Evolutionary conservation across 495 filamentous ascomycete genomes (phyloP).

Genomic region (Usnea hakonensis): DNA sequence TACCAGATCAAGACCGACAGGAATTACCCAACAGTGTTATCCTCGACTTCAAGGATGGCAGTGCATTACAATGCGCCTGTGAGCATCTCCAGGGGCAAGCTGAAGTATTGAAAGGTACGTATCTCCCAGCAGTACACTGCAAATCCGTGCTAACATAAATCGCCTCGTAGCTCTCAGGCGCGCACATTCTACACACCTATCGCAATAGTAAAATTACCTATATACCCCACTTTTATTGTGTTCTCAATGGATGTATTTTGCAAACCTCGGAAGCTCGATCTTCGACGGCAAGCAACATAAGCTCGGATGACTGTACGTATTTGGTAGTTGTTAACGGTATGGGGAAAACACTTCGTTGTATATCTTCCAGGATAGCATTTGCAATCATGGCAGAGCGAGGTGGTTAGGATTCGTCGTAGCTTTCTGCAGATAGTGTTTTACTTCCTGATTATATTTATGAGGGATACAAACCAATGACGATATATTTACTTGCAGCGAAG

Average conservation of each 20-base stretch:
- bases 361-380: not conserved
- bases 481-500: not conserved
- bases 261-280: not conserved
- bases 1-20: slow-evolving; percentile 80
- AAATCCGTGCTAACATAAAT: not conserved
- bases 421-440: not conserved
- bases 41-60: slow-evolving; percentile 77
- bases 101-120: slow-evolving; percentile 42
- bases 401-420: not conserved
- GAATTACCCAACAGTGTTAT: slow-evolving; percentile 79
- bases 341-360: not conserved
- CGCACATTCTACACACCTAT: slow-evolving; percentile 12
- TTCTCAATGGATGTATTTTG: slow-evolving; percentile 9
- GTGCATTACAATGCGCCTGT: slow-evolving; percentile 76
- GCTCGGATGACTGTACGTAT: slow-evolving; percentile 6
- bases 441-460: not conserved
- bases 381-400: not conserved
- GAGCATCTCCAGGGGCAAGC: slow-evolving; percentile 67
- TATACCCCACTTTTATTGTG: slow-evolving; percentile 9
- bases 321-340: not conserved
- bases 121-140: not conserved
- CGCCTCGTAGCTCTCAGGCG: slow-evolving; percentile 10
- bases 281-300: not conserved
- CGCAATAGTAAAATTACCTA: not conserved
- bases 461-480: not conserved